These are phyloP conservation scores for Curvularia hawaiiensis DNA, from an alignment of 2,329 filamentous ascomycete genomes.

Conservation along the genomic window DNA sequence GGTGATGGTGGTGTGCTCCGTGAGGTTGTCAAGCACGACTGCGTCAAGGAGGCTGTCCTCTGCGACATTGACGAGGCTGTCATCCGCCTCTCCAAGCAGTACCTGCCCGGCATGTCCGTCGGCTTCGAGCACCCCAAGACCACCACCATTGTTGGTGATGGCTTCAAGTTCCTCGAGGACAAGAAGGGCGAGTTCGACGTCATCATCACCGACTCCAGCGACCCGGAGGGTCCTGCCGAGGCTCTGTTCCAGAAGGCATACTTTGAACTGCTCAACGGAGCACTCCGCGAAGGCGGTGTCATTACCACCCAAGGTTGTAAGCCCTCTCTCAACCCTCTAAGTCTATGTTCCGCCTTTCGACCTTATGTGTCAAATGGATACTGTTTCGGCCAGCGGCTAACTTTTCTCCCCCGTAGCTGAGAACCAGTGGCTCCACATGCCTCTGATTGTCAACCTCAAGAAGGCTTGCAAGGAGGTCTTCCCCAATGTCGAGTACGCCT, in stretches of 20 bases:
- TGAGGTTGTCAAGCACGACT: slow-evolving; percentile 98
- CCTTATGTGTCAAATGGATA: slow-evolving; percentile 24
- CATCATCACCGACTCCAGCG: slow-evolving; percentile 98
- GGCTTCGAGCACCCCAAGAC: slow-evolving; percentile 94
- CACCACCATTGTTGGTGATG: slow-evolving; percentile 91
- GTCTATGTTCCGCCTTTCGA: slow-evolving; percentile 21
- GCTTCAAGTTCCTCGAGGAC: slow-evolving; percentile 97
- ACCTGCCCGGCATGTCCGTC: slow-evolving; percentile 90
- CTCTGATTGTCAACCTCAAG: slow-evolving; percentile 92
- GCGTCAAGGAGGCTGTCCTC: slow-evolving; percentile 92
- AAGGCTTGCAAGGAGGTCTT: slow-evolving; percentile 97
- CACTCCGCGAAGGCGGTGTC: slow-evolving; percentile 92
- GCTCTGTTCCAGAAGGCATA: slow-evolving; percentile 98
- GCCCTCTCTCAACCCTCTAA: slow-evolving; percentile 63
- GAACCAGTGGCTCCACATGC: slow-evolving; percentile 98
- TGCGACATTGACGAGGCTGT: slow-evolving; percentile 99
- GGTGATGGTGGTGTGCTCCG: slow-evolving; percentile 97
- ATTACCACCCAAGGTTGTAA: slow-evolving; percentile 99
- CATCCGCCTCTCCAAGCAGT: slow-evolving; percentile 97
- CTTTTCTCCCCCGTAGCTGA: slow-evolving; percentile 67
- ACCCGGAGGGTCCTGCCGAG: slow-evolving; percentile 96
- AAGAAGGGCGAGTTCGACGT: slow-evolving; percentile 98
- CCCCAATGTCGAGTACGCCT: slow-evolving; percentile 96
- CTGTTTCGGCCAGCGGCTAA: slow-evolving; percentile 31
- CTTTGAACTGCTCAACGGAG: slow-evolving; percentile 90